phyloP scores from a whole-genome alignment of 179 eudicot genomes.

The Gypsophila paniculata region DNA sequence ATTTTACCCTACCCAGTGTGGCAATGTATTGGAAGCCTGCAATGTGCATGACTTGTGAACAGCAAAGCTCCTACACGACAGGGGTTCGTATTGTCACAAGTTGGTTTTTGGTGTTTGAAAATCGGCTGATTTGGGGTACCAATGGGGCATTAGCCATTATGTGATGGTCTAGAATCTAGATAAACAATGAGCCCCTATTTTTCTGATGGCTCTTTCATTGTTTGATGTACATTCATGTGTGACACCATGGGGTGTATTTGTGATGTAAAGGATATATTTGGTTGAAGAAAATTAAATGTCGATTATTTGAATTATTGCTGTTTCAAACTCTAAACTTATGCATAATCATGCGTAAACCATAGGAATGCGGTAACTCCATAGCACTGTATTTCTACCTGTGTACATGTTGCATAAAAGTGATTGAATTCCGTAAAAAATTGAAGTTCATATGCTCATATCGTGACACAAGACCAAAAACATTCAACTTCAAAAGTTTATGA shows the following conservation, averaged over 20 bases:
- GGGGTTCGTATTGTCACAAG: constrained; percentile 1
- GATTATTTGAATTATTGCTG: background rate
- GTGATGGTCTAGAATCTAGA: background rate
- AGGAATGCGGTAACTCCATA: too few species aligned
- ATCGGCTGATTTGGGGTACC: background rate
- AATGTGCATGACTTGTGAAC: constrained; percentile 25
- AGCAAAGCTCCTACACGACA: background rate
- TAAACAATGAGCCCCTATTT: constrained; percentile 12
- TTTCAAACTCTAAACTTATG: too few species aligned
- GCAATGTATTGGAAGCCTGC: constrained; percentile 12
- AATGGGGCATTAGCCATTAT: constrained; percentile 3
- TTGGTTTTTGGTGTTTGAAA: background rate
- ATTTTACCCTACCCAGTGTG: background rate
- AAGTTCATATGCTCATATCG: too few species aligned
- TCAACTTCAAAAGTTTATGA: background rate
- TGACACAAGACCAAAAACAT: too few species aligned
- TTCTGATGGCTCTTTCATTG: constrained; percentile 18
- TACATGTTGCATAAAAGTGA: too few species aligned
- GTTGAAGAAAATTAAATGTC: background rate
- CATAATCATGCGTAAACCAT: too few species aligned
- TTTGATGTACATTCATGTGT: constrained; percentile 23
- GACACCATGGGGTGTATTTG: constrained; percentile 18
- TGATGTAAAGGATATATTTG: constrained; percentile 20
- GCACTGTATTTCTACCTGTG: too few species aligned
- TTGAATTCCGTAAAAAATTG: too few species aligned